phyloP scores from a whole-genome alignment of 2,329 filamentous ascomycete genomes.

The Beauveria sp. region DNA sequence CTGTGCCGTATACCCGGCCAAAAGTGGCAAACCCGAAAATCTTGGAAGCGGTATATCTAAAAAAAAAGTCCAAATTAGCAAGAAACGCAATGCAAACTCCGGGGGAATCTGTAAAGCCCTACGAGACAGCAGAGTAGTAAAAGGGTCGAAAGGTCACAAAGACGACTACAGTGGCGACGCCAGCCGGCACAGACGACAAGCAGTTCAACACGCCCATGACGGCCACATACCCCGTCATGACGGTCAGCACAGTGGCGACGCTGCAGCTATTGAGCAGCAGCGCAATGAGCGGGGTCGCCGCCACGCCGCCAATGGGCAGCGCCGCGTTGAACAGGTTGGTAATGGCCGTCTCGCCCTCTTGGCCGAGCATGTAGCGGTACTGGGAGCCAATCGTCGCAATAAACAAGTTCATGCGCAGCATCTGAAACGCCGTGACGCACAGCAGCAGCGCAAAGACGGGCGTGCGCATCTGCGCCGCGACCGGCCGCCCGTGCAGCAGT shows the following conservation, averaged over 20 bases:
- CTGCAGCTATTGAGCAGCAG: constrained; percentile 58
- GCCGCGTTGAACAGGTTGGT: constrained; percentile 38
- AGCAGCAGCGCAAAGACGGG: constrained; percentile 68
- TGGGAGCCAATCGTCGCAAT: constrained; percentile 64
- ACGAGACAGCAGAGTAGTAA: constrained; percentile 69
- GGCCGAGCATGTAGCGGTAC: constrained; percentile 59
- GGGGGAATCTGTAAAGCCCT: constrained; percentile 17
- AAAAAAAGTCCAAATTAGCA: background rate
- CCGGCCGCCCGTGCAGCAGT: constrained; percentile 58
- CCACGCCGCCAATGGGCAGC: constrained; percentile 61
- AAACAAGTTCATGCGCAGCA: constrained; percentile 62
- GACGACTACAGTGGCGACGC: constrained; percentile 57
- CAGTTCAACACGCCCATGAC: constrained; percentile 52
- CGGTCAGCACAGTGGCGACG: constrained; percentile 42
- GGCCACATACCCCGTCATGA: background rate
- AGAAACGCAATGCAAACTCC: background rate
- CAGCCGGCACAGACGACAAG: constrained; percentile 52
- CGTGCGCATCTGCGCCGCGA: constrained; percentile 55
- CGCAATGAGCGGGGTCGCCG: constrained; percentile 65
- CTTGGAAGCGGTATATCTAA: constrained; percentile 32
- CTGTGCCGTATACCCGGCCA: constrained; percentile 68
- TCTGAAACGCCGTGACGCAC: constrained; percentile 51
- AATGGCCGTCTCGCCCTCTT: constrained; percentile 27
- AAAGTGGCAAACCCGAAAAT: constrained; percentile 77
- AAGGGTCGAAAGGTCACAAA: constrained; percentile 68